phyloP scores from a whole-genome alignment of 371 early-diverging fungal species.

The Coemansia sp. region DNA sequence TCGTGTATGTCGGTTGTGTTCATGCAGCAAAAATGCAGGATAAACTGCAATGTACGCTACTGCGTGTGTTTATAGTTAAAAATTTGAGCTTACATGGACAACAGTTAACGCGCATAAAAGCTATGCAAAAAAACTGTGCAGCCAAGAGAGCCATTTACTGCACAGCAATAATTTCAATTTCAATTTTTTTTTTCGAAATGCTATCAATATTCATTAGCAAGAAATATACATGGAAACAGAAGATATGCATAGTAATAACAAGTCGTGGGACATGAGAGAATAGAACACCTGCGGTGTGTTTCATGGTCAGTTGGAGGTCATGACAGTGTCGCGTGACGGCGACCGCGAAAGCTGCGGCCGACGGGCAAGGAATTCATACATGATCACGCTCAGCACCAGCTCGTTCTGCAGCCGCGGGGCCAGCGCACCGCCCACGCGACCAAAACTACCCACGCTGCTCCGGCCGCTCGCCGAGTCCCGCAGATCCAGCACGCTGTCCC shows the following conservation, averaged over 20 bases:
- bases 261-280: background rate
- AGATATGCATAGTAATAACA: too few species aligned
- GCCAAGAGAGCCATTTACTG: too few species aligned
- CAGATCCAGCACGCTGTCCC: slow-evolving; percentile 1
- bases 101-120: too few species aligned
- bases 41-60: too few species aligned
- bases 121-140: too few species aligned
- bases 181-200: background rate
- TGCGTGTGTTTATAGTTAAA: too few species aligned
- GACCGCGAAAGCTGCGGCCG: slow-evolving; percentile 34
- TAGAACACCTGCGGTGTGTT: background rate
- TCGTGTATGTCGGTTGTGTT: too few species aligned
- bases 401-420: slow-evolving; percentile 31
- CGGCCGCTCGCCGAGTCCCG: background rate
- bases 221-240: slow-evolving; percentile 11
- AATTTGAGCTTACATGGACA: too few species aligned
- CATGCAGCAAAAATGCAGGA: too few species aligned
- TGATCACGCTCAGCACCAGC: slow-evolving; percentile 31
- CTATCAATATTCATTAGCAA: too few species aligned
- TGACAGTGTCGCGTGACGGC: slow-evolving; percentile 30
- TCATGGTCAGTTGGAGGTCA: slow-evolving; percentile 11
- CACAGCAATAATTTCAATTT: background rate
- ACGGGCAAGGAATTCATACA: slow-evolving; percentile 42
- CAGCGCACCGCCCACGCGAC: background rate
- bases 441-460: slow-evolving; percentile 10